Conservation (phyloP, 805 yeast genomes). For the Myxozyma neotropica region DNA sequence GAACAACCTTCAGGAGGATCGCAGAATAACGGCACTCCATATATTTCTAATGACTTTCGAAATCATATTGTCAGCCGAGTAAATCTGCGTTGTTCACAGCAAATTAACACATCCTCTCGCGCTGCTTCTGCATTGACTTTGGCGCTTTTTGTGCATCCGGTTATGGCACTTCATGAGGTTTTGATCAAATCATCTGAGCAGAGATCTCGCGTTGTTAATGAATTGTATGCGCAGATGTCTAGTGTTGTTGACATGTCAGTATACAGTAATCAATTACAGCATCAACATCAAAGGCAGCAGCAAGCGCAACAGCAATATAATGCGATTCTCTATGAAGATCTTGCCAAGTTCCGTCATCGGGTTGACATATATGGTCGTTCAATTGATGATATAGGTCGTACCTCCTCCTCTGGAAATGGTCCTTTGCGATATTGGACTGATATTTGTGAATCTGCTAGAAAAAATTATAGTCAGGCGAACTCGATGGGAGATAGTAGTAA, state of each 20-base stretch:
- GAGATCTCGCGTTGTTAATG: conserved; percentile 29
- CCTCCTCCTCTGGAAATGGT: neutral
- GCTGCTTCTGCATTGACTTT: conserved; percentile 20
- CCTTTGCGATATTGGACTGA: conserved; percentile 28
- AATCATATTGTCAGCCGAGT: conserved; percentile 3
- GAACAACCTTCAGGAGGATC: neutral
- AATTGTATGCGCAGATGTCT: conserved; percentile 24
- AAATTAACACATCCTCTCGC: conserved; percentile 14
- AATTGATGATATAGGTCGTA: conserved; percentile 2
- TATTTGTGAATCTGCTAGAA: conserved; percentile 2
- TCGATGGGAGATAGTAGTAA: neutral
- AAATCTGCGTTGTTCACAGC: conserved; percentile 25
- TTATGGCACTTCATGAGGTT: conserved; percentile 28
- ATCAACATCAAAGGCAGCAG: neutral
- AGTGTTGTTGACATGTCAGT: neutral
- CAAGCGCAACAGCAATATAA: conserved; percentile 14
- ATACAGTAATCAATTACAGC: neutral
- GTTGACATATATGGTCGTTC: conserved; percentile 20
- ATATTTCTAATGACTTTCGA: conserved; percentile 12
- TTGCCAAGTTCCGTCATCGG: conserved; percentile 26
- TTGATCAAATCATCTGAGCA: conserved; percentile 26
- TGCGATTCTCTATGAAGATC: conserved; percentile 22
- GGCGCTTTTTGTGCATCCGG: conserved; percentile 29
- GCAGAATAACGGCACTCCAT: neutral
- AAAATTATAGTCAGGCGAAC: neutral